Evolutionary conservation across 129 eudicot species (phyloP), one percentile per base, ranked within the genome.

Genomic region (Arctium lappa): DNA sequence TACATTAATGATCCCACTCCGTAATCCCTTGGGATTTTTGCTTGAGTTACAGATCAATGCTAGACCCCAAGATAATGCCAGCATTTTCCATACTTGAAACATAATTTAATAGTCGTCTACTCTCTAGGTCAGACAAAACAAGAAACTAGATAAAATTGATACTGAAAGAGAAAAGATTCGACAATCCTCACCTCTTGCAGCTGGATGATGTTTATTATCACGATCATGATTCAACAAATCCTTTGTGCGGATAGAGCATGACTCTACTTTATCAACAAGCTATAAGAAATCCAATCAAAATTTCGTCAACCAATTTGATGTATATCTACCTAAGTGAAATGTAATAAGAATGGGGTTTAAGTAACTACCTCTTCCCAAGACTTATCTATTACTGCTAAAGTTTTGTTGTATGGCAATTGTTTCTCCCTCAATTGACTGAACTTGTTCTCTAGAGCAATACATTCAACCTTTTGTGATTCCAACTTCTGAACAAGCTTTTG

Each of bases 401-500:
- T 87, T 74, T 84, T 84, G 81, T 83, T 87, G 65, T 90, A 90
- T 29, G 92, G 92, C 65, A 70, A 83, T 63, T 92, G 98, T 84
- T 91, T 91, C 85, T 91, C 92, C 65, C 86, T 90, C 81, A 90
- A 76, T 48, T 83, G 89, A 77, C 78, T 86, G 78, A 86, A 79
- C 81, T 89, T 92, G 81, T 82, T 91, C 72, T 90, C 97, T 69
- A 91, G 88, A 71, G 90, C 88, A 68, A 60, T 46, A 75, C 88
- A 82, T 84, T 95, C 98, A 30, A 84, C 86, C 80, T 90, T 95
- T 82, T 92, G 97, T 62, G 92, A 91, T 87, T 95, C 97, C 81
- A 95, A 71, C 88, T 92, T 95, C 86, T 91, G 98, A 72, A 84
- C 38, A 73, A 95, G 94, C 85, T 92, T 95, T 79, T 92, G 93